A percentile compares a stretch with the other conserved stretches of the same genome.
These are phyloP conservation scores for Phytophthora melonis DNA, from an alignment of 352 stramenopile genomes.

Conservation along the genomic window DNA sequence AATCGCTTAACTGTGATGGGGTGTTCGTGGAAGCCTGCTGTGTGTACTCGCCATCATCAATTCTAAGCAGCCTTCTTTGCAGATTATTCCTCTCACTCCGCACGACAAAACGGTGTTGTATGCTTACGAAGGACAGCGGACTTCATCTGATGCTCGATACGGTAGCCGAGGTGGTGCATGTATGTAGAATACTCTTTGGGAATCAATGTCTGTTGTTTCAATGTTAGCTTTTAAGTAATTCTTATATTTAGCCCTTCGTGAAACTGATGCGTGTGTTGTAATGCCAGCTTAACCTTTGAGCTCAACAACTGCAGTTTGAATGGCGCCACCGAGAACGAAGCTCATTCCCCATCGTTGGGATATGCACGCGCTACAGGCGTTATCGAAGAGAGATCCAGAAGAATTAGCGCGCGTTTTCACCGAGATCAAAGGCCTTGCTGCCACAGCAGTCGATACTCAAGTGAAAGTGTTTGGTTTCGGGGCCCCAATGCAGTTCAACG, in stretches of 20 bases:
- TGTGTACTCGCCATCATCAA: too few species aligned
- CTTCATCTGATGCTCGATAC: too few species aligned
- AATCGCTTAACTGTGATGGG: too few species aligned
- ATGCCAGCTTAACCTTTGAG: not conserved
- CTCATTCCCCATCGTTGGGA: conserved; percentile 62
- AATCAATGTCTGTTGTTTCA: too few species aligned
- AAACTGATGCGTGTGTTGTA: not conserved
- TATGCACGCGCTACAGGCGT: conserved; percentile 66
- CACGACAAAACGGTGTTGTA: too few species aligned
- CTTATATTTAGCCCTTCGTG: not conserved
- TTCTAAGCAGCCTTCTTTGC: too few species aligned
- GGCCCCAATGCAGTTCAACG: conserved; percentile 58
- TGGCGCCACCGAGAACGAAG: conserved; percentile 20
- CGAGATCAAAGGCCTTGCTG: conserved; percentile 40
- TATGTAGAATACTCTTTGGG: too few species aligned
- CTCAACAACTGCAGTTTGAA: not conserved
- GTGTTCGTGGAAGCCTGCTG: too few species aligned
- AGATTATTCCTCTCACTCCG: too few species aligned
- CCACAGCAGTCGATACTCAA: conserved; percentile 42
- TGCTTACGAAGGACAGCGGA: too few species aligned
- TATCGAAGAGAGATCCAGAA: conserved; percentile 39
- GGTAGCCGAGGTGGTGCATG: too few species aligned
- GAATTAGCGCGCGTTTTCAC: conserved; percentile 53
- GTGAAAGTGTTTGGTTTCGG: conserved; percentile 56
- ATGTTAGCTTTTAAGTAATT: too few species aligned